These are phyloP conservation scores for Plantago major DNA, from an alignment of 257 asterid genomes.

Conservation along the genomic window DNA sequence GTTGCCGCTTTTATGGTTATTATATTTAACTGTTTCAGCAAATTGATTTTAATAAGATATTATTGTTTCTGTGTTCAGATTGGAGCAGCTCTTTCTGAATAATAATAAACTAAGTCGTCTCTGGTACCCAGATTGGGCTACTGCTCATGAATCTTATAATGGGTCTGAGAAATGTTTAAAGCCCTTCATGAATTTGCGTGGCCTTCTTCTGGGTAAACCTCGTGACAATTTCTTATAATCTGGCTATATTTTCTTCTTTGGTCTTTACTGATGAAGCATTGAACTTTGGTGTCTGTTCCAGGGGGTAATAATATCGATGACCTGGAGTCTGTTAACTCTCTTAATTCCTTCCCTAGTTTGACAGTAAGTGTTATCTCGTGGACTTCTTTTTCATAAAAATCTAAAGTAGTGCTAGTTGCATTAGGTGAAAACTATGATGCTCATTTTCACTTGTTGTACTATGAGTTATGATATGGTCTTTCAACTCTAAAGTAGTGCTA, in stretches of 20 bases:
- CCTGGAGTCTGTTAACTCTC: conserved; percentile 67
- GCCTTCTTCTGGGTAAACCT: conserved; percentile 76
- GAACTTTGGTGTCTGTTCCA: conserved; percentile 33
- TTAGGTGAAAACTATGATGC: not conserved
- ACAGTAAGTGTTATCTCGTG: conserved; percentile 44
- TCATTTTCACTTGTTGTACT: not conserved
- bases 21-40: conserved; percentile 12
- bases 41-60: conserved; percentile 14
- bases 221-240: conserved; percentile 1
- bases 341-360: conserved; percentile 74
- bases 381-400: not conserved
- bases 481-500: too few relatives aligned
- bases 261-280: conserved; percentile 14
- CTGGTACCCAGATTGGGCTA: conserved; percentile 53
- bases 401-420: not conserved
- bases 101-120: conserved; percentile 53
- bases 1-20: conserved; percentile 2
- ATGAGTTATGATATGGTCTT: not conserved
- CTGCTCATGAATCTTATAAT: conserved; percentile 27
- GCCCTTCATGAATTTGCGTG: conserved; percentile 60
- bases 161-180: conserved; percentile 29
- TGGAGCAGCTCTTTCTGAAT: conserved; percentile 87
- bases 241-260: conserved; percentile 10
- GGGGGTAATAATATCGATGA: conserved; percentile 74
- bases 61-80: conserved; percentile 42